Evolutionary conservation across 805 yeast genomes (phyloP), one percentile per base, ranked within the genome.

Genomic region (Candida bentonensis): DNA sequence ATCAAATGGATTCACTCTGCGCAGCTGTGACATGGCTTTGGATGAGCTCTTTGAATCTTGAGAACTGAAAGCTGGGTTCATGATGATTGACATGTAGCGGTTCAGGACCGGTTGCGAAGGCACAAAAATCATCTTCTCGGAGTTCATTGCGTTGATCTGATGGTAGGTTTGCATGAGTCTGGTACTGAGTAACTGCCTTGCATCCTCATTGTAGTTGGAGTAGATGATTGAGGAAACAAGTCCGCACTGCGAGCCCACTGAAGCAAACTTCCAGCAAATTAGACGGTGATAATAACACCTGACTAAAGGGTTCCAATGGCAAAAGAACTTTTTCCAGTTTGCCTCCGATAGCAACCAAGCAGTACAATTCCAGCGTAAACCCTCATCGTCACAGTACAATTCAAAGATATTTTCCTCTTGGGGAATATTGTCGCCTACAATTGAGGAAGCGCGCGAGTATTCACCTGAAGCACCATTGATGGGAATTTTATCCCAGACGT

Each of bases 241-340:
- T 41, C 53, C 56, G 21, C 51, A 47, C 4, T 48, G 55, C 2
- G 54, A 28, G 9, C 60, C 62, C 2, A 57, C 62, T 1, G 60
- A 55, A 2, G 58, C 59, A 39, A 79, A 59, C 49, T 84, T 72
- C 82, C 89, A 85, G 41, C 83, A 68, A 15, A 85, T 47, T 21
- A 85, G 65, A 34, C 87, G 66, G 41, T 73, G 66, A 57, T 78
- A 85, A 53, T 78, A 82, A 3, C 81, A 71, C 28, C 95, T 66
- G 21, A 83, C 78, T 15, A 84, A 59, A 2, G 94, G 87, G 53
- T 78, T 73, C 85, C 94, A 86, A 60, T 86, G 94, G 30, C 78
- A 72, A 53, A 85, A 76, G 48, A 72, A 73, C 41, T 67, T 63
- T 26, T 60, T 60, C 80, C 88, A 83, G 26, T 65, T 62, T 1